Base-by-base conservation (phyloP, 768 basidiomycete species). In the Serendipita sp. region DNA sequence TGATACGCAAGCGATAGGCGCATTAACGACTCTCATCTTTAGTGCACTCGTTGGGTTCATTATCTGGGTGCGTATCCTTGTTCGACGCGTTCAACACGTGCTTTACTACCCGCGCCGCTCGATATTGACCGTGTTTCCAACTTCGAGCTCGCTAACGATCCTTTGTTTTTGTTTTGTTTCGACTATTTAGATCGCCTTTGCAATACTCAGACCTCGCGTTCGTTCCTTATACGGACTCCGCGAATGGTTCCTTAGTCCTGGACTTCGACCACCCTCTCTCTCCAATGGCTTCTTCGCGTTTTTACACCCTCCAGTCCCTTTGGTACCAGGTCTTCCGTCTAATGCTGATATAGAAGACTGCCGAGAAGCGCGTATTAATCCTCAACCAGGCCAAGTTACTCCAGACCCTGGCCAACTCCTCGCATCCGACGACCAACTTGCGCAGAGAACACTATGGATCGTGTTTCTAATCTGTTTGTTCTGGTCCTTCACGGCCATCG, bases 181-280 rank as follows among this genome's bases (percentile, higher is more conserved):
- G 5, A 13, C 13, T 41, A 41, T 41, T 3, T 67, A 89, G 88
- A 71, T 84, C 54, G 67, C 82, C 48, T 90, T 90, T 72, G 87
- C 84, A 30, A 73, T 84, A 52, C 67, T 88, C 23, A 78, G 88
- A 45, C 86, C 88, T 13, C 82, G 79, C 64, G 84, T 82, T 69
- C 81, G 86, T 64, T 85, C 88, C 75, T 70, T 90, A 13, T 90
- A 89, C 68, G 85, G 76, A 18, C 71, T 85, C 56, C 76, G 88
- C 70, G 86, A 88, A 70, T 90, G 88, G 88, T 90, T 90, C 72
- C 79, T 85, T 15, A 82, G 80, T 52, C 80, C 78, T 73, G 80
- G 81, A 86, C 73, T 83, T 36, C 85, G 87, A 44, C 85, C 87
- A 35, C 78, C 80, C 70, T 80, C 83, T 30, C 77, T 87, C 3